Conservation (phyloP, 2,329 filamentous ascomycete species). For the Penicillium sp. region DNA sequence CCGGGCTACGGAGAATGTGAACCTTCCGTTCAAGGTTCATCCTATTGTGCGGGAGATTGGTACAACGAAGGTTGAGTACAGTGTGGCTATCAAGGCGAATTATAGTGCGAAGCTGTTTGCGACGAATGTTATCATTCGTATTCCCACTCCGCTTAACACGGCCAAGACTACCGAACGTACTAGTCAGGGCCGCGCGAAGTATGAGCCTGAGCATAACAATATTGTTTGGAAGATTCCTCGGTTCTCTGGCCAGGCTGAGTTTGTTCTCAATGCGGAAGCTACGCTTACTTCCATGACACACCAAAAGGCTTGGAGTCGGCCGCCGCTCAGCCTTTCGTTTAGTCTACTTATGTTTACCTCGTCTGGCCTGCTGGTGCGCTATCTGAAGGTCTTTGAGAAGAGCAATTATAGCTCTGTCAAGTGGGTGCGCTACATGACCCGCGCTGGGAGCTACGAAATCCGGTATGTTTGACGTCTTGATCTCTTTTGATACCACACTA, state of each 20-base stretch:
- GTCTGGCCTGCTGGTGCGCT: slow-evolving; percentile 85
- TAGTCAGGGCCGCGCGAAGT: slow-evolving; percentile 95
- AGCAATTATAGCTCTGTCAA: slow-evolving; percentile 98
- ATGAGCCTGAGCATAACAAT: slow-evolving; percentile 96
- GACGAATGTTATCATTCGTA: slow-evolving; percentile 90
- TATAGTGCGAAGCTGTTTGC: slow-evolving; percentile 96
- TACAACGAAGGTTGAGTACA: slow-evolving; percentile 97
- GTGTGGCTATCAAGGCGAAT: slow-evolving; percentile 95
- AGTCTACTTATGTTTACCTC: slow-evolving; percentile 98
- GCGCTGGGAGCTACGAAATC: slow-evolving; percentile 96
- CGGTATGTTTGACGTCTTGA: slow-evolving; percentile 54
- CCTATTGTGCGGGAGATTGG: slow-evolving; percentile 97
- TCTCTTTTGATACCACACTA: not conserved
- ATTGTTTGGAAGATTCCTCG: slow-evolving; percentile 99
- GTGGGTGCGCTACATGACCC: slow-evolving; percentile 99
- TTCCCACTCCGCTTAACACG: slow-evolving; percentile 95
- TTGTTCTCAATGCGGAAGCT: slow-evolving; percentile 89
- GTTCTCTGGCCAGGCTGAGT: slow-evolving; percentile 98
- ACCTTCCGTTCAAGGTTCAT: slow-evolving; percentile 97
- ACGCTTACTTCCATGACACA: slow-evolving; percentile 96
- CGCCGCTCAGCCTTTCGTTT: slow-evolving; percentile 88
- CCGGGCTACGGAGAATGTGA: slow-evolving; percentile 96
- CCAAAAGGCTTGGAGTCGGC: slow-evolving; percentile 93
- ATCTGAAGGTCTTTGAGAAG: slow-evolving; percentile 99
- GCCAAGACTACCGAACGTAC: slow-evolving; percentile 90